Percentiles rank a stretch among this genome's conserved stretches.
Conservation (phyloP, 1,139 yeast genomes). For the Wickerhamiella infanticola region DNA sequence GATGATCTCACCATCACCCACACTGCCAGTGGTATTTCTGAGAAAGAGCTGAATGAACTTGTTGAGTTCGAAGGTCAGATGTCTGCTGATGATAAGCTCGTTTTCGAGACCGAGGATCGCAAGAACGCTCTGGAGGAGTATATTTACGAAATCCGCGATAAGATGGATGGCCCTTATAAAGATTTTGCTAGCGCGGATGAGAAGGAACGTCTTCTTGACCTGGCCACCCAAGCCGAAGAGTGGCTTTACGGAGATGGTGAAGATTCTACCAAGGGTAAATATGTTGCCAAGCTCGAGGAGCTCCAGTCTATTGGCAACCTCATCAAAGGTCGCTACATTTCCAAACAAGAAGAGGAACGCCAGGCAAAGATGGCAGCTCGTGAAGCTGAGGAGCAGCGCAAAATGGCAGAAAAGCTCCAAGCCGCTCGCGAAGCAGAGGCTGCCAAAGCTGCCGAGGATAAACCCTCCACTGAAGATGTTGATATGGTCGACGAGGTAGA, state of each 20-base stretch:
- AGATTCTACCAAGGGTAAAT: slow-evolving; percentile 90
- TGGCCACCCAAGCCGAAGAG: slow-evolving; percentile 81
- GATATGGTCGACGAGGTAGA: not conserved
- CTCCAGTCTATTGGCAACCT: slow-evolving; percentile 88
- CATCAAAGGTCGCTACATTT: slow-evolving; percentile 86
- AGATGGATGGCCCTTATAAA: slow-evolving; percentile 82
- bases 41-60: slow-evolving; percentile 38
- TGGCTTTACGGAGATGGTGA: slow-evolving; percentile 98
- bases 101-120: slow-evolving; percentile 97
- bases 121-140: slow-evolving; percentile 97
- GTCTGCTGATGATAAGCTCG: slow-evolving; percentile 84
- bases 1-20: slow-evolving; percentile 50
- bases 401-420: slow-evolving; percentile 81
- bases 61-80: slow-evolving; percentile 75
- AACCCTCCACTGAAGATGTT: slow-evolving; percentile 9
- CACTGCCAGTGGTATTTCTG: slow-evolving; percentile 52
- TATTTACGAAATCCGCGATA: slow-evolving; percentile 94
- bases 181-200: slow-evolving; percentile 83
- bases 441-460: slow-evolving; percentile 17
- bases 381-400: slow-evolving; percentile 72
- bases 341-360: slow-evolving; percentile 90
- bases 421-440: slow-evolving; percentile 45
- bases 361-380: slow-evolving; percentile 76
- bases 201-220: slow-evolving; percentile 58
- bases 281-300: slow-evolving; percentile 96